Conservation (phyloP, 2,329 filamentous ascomycete species). For the Penicillium sp. region DNA sequence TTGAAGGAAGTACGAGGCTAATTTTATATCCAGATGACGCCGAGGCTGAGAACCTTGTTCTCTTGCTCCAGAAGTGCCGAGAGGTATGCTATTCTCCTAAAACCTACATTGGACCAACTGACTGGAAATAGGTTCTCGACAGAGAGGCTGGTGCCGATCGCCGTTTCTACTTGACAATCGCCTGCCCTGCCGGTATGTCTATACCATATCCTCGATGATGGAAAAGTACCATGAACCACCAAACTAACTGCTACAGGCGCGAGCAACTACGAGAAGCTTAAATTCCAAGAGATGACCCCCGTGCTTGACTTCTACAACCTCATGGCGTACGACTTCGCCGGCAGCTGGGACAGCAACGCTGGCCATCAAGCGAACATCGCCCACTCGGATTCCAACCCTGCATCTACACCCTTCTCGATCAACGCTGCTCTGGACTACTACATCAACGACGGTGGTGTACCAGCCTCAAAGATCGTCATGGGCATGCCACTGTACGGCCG, state of each 20-base stretch:
- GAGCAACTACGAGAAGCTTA: constrained; percentile 46
- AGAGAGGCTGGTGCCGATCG: constrained; percentile 41
- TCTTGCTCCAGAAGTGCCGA: constrained; percentile 45
- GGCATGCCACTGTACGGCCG: constrained; percentile 96
- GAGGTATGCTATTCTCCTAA: constrained; percentile 29
- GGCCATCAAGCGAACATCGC: constrained; percentile 83
- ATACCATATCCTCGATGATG: constrained; percentile 45
- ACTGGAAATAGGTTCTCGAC: constrained; percentile 35
- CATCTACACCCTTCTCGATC: constrained; percentile 75
- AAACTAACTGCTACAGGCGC: constrained; percentile 43
- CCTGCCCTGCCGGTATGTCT: constrained; percentile 48
- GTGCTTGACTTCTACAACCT: constrained; percentile 56
- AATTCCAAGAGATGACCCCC: constrained; percentile 48
- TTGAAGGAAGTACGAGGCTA: constrained; percentile 2
- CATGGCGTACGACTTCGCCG: constrained; percentile 87
- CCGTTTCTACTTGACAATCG: constrained; percentile 51
- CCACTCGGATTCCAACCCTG: constrained; percentile 58
- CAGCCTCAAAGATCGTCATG: constrained; percentile 73
- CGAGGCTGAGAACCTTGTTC: constrained; percentile 46
- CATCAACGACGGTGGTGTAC: constrained; percentile 58
- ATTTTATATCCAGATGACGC: constrained; percentile 35
- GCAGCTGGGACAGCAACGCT: constrained; percentile 70
- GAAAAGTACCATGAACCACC: constrained; percentile 45
- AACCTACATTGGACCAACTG: constrained; percentile 1
- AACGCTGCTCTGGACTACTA: constrained; percentile 70